Evolutionary conservation across 129 eudicot genomes (phyloP).

Genomic region (Oenanthe sinensis): DNA sequence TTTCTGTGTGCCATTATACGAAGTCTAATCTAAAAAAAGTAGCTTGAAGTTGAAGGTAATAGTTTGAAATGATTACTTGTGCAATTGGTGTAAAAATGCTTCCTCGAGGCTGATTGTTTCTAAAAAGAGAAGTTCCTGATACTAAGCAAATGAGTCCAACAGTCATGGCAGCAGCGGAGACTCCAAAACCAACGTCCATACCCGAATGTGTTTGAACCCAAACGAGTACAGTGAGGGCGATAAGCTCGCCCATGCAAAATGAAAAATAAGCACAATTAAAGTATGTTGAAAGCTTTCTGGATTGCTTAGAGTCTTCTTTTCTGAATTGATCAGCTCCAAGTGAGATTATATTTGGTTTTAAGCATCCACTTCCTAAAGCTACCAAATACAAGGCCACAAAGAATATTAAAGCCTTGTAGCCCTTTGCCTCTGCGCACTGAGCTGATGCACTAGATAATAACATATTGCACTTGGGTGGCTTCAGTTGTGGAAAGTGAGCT

Average conservation of each 20-base stretch:
- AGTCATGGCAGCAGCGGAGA: constrained; percentile 79
- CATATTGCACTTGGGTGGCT: constrained; percentile 76
- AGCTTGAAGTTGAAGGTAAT: constrained; percentile 1
- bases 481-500: constrained; percentile 71
- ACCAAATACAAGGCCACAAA: constrained; percentile 73
- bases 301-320: constrained; percentile 27
- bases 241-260: constrained; percentile 66
- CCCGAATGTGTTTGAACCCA: constrained; percentile 86
- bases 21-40: background rate
- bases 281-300: constrained; percentile 62
- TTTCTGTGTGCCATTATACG: background rate
- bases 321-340: constrained; percentile 70
- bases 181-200: constrained; percentile 76
- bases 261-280: constrained; percentile 81
- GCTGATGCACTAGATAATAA: background rate
- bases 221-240: constrained; percentile 65
- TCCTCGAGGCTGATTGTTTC: constrained; percentile 54
- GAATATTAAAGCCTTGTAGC: constrained; percentile 55
- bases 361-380: constrained; percentile 92
- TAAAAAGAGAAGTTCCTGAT: constrained; percentile 47
- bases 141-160: constrained; percentile 55
- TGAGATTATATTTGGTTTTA: constrained; percentile 90
- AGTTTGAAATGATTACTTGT: constrained; percentile 26
- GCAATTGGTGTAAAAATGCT: constrained; percentile 81
- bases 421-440: constrained; percentile 56